These are phyloP conservation scores for Pichia sp. DNA, from an alignment of 1,139 yeast species.

Conservation along the genomic window DNA sequence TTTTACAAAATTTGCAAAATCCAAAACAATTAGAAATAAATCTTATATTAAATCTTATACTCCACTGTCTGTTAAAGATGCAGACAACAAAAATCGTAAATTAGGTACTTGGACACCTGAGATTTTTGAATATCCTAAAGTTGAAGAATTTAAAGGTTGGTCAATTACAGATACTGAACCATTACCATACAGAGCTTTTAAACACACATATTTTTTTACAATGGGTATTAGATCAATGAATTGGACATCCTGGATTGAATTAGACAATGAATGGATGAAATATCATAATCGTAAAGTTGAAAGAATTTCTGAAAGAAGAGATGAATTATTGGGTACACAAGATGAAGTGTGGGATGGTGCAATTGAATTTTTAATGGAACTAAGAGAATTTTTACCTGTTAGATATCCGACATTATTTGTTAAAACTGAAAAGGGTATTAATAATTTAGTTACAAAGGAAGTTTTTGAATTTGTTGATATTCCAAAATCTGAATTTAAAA, in stretches of 20 bases:
- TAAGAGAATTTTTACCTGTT: conserved; percentile 45
- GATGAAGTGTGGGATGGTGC: conserved; percentile 51
- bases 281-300: conserved; percentile 47
- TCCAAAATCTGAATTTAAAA: conserved; percentile 29
- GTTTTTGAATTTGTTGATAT: conserved; percentile 32
- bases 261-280: conserved; percentile 57
- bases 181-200: conserved; percentile 56
- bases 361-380: conserved; percentile 48
- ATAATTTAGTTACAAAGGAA: conserved; percentile 51
- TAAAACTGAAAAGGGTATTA: conserved; percentile 41
- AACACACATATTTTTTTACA: conserved; percentile 47
- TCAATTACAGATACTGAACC: conserved; percentile 45
- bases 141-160: conserved; percentile 45
- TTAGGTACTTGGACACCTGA: conserved; percentile 50
- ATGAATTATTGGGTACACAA: conserved; percentile 45
- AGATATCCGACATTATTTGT: conserved; percentile 54
- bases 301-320: conserved; percentile 42
- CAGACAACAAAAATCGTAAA: conserved; percentile 37
- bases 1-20: background rate
- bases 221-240: conserved; percentile 65
- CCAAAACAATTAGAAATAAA: background rate
- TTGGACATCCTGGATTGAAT: conserved; percentile 55
- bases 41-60: conserved; percentile 11
- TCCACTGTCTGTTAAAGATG: conserved; percentile 29
- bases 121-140: conserved; percentile 42